Conservation (phyloP, 345 rosid species). For the Arabis hirsuta region DNA sequence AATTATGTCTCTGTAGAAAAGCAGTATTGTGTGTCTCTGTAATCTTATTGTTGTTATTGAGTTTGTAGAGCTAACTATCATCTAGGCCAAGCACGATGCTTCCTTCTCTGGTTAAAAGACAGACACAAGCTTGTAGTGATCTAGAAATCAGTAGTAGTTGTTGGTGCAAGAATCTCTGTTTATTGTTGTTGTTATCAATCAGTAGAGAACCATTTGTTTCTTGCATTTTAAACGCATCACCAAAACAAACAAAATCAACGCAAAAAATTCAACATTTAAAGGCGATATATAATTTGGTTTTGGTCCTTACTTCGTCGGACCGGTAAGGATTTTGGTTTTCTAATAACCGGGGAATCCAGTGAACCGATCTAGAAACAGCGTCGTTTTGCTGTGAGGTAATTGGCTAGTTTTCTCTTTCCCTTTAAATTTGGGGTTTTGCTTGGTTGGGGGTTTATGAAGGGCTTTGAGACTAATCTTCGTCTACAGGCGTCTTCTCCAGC, state of each 20-base stretch:
- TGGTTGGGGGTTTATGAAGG: slow-evolving; percentile 45
- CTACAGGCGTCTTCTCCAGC: slow-evolving; percentile 28
- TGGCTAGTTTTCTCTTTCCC: background rate
- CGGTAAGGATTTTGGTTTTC: background rate
- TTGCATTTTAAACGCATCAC: too few species aligned
- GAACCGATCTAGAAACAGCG: background rate
- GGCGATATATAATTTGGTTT: background rate
- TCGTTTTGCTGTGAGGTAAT: background rate
- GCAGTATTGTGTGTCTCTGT: slow-evolving; percentile 26
- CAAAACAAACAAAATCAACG: background rate
- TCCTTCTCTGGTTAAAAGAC: slow-evolving; percentile 11
- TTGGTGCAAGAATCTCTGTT: slow-evolving; percentile 17
- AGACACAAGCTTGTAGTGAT: slow-evolving; percentile 26
- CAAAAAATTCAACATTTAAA: background rate
- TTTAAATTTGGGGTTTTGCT: slow-evolving; percentile 34
- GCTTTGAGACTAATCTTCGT: slow-evolving; percentile 39
- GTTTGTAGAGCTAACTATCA: slow-evolving; percentile 31
- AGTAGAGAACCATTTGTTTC: slow-evolving; percentile 17
- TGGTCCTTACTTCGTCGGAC: background rate
- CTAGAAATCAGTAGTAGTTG: slow-evolving; percentile 5
- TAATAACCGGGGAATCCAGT: background rate
- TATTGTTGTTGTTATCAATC: slow-evolving; percentile 9
- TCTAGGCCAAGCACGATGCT: slow-evolving; percentile 28
- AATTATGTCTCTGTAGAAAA: slow-evolving; percentile 26
- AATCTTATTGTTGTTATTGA: slow-evolving; percentile 23